phyloP scores from a whole-genome alignment of 2,329 filamentous ascomycete species.

The Grosmannia clavigera region DNA sequence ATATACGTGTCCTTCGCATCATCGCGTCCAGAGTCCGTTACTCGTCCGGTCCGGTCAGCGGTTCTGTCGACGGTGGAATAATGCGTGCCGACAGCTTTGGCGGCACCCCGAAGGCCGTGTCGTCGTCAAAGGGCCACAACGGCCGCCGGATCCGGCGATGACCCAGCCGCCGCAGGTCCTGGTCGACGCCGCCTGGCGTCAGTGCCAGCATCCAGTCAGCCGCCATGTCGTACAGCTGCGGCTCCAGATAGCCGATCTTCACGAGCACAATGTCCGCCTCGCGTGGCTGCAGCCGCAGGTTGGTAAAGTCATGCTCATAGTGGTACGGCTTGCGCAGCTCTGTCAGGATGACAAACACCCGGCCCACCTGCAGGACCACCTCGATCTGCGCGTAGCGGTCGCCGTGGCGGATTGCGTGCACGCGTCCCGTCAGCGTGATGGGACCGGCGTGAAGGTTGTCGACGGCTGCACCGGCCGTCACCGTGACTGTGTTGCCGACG shows the following conservation, averaged over 20 bases:
- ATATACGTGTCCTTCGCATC: not conserved
- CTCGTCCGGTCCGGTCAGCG: constrained; percentile 8
- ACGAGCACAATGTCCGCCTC: constrained; percentile 37
- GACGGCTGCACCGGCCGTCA: constrained; percentile 37
- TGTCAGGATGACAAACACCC: constrained; percentile 38
- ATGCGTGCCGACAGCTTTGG: constrained; percentile 14
- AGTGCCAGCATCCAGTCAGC: constrained; percentile 41
- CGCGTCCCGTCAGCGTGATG: constrained; percentile 35
- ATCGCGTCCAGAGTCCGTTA: not conserved
- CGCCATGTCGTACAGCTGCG: constrained; percentile 40
- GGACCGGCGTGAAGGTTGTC: constrained; percentile 35
- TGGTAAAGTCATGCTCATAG: constrained; percentile 37
- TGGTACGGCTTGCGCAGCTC: constrained; percentile 42
- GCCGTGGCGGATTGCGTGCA: constrained; percentile 37
- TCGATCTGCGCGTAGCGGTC: constrained; percentile 34
- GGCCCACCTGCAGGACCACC: constrained; percentile 33
- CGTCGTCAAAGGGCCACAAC: constrained; percentile 24
- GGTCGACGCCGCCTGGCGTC: constrained; percentile 41
- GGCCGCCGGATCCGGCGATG: constrained; percentile 34
- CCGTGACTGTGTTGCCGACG: constrained; percentile 32
- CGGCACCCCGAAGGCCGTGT: constrained; percentile 5
- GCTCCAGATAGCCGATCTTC: constrained; percentile 44
- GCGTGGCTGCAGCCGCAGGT: constrained; percentile 31
- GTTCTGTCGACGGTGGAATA: constrained; percentile 12
- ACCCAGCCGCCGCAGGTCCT: constrained; percentile 34